Conservation (phyloP, 2,329 filamentous ascomycete species). For the Sclerotinia borealis region DNA sequence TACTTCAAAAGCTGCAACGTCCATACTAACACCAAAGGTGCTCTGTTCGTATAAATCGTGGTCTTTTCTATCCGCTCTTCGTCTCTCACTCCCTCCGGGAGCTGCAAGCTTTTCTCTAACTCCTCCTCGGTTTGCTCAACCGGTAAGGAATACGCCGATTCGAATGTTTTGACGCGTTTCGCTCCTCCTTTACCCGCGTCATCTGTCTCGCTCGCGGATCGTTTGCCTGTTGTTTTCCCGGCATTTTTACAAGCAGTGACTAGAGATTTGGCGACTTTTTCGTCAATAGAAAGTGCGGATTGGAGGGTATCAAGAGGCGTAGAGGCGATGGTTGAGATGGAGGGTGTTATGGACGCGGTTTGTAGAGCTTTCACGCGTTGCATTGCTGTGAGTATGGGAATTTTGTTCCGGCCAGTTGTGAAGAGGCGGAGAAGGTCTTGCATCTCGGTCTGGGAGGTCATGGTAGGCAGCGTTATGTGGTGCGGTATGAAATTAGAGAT, state of each 20-base stretch:
- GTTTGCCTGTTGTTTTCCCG: conserved; percentile 24
- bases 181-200: conserved; percentile 10
- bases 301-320: conserved; percentile 22
- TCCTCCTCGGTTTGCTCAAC: conserved; percentile 42
- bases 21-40: conserved; percentile 77
- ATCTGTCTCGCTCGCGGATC: conserved; percentile 17
- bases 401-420: conserved; percentile 46
- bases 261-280: conserved; percentile 31
- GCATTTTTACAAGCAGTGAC: conserved; percentile 28
- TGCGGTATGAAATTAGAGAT: neutral
- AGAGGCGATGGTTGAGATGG: conserved; percentile 27
- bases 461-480: neutral
- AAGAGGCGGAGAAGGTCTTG: conserved; percentile 56
- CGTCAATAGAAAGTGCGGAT: conserved; percentile 24
- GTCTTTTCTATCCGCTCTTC: conserved; percentile 54
- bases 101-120: conserved; percentile 54
- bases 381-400: conserved; percentile 55
- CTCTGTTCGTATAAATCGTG: conserved; percentile 67
- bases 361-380: conserved; percentile 53
- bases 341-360: conserved; percentile 40
- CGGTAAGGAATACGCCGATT: conserved; percentile 27
- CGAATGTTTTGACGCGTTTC: conserved; percentile 23
- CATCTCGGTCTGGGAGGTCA: conserved; percentile 38
- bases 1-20: conserved; percentile 66
- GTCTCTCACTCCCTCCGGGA: conserved; percentile 49